A percentile compares a stretch with the other conserved stretches of the same genome.
Conservation (phyloP, 2,329 filamentous ascomycete species). For the Sphaerulina vaccinii region DNA sequence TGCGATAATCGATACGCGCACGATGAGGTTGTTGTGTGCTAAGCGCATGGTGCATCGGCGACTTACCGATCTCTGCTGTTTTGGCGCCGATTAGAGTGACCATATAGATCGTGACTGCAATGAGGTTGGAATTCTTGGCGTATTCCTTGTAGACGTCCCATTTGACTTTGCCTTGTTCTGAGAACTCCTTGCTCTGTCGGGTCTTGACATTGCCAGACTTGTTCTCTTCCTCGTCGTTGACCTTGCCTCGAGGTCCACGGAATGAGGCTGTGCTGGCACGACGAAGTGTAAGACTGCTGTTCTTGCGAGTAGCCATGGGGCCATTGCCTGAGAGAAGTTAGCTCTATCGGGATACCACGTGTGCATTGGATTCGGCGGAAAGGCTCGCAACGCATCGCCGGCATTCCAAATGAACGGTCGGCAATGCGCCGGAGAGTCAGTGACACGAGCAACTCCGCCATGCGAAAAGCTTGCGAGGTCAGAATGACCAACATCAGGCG, state of each 20-base stretch:
- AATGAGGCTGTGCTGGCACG: slow-evolving; percentile 91
- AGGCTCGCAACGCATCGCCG: neutral
- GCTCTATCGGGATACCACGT: neutral
- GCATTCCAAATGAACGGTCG: neutral
- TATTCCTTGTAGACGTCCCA: slow-evolving; percentile 95
- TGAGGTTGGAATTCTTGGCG: slow-evolving; percentile 87
- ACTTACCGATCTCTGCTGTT: slow-evolving; percentile 72
- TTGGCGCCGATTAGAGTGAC: slow-evolving; percentile 75
- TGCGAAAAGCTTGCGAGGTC: neutral
- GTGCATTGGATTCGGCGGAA: neutral
- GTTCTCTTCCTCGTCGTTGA: slow-evolving; percentile 75
- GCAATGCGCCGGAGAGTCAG: neutral
- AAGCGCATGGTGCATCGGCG: slow-evolving; percentile 10
- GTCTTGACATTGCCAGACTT: slow-evolving; percentile 61
- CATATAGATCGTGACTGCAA: slow-evolving; percentile 79
- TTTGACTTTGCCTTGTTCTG: slow-evolving; percentile 95
- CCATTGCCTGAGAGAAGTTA: slow-evolving; percentile 23
- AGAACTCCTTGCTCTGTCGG: slow-evolving; percentile 81
- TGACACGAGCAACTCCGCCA: slow-evolving; percentile 1
- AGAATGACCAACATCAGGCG: neutral
- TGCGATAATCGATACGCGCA: slow-evolving; percentile 17
- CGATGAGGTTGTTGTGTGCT: slow-evolving; percentile 3
- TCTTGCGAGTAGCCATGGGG: slow-evolving; percentile 55
- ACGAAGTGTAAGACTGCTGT: slow-evolving; percentile 76
- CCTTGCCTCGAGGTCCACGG: slow-evolving; percentile 77